Evolutionary conservation across 2,329 filamentous ascomycete genomes (phyloP).

Genomic region (Seiridium cupressi): DNA sequence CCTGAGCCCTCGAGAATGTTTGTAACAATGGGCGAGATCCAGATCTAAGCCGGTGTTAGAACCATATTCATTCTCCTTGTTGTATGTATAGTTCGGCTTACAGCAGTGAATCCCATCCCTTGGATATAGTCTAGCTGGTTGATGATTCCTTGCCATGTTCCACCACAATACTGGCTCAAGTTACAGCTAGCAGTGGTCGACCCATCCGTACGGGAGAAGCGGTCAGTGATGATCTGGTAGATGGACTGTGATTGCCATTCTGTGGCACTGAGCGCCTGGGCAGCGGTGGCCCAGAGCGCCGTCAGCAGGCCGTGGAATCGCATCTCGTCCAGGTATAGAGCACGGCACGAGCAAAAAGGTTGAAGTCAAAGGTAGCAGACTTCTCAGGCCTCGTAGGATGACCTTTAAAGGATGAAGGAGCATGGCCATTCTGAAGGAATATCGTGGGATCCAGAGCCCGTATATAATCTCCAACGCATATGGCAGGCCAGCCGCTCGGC

Average conservation of each 20-base stretch:
- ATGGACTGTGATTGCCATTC: constrained; percentile 40
- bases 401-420: neutral
- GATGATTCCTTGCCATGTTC: constrained; percentile 47
- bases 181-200: constrained; percentile 29
- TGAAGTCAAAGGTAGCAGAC: neutral
- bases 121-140: constrained; percentile 50
- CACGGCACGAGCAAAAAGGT: neutral
- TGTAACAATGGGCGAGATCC: constrained; percentile 43
- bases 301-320: neutral
- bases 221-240: constrained; percentile 44
- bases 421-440: neutral
- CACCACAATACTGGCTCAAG: constrained; percentile 43
- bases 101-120: constrained; percentile 40
- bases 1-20: constrained; percentile 37
- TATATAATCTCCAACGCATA: neutral
- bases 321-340: neutral
- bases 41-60: constrained; percentile 18
- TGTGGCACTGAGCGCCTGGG: constrained; percentile 23
- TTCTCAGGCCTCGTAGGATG: neutral
- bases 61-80: neutral
- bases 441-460: neutral
- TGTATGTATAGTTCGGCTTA: neutral
- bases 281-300: neutral
- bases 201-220: constrained; percentile 37
- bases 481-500: neutral